These are phyloP conservation scores for Mortierella sp. DNA, from an alignment of 371 early-diverging fungal genomes.

Conservation along the genomic window DNA sequence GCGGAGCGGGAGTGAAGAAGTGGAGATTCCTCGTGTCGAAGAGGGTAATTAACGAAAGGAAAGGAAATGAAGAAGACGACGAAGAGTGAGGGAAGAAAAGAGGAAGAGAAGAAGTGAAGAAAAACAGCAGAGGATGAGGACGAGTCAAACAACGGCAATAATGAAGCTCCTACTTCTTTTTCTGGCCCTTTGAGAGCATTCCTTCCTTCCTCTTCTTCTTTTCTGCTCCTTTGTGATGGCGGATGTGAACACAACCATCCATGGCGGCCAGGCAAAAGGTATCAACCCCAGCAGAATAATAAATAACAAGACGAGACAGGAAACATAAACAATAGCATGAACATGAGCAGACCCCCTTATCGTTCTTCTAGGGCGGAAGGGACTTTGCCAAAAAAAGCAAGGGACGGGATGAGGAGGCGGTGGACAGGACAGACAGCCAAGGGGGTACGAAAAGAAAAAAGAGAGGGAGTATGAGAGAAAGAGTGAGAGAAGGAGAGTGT, in stretches of 20 bases:
- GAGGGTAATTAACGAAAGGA: background rate
- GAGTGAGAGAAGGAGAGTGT: background rate
- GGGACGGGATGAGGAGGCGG: background rate
- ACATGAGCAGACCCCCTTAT: background rate
- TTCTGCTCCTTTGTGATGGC: background rate
- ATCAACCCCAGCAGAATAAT: background rate
- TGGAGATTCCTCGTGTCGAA: background rate
- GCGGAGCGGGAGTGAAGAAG: background rate
- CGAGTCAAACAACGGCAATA: background rate
- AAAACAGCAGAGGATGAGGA: background rate
- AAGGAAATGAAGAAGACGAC: too few relatives aligned
- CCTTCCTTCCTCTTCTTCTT: too few relatives aligned
- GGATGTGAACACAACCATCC: background rate
- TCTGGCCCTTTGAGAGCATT: background rate
- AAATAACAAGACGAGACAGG: background rate
- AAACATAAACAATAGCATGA: background rate
- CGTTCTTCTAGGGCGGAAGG: background rate
- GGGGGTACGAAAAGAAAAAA: background rate
- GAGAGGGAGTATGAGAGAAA: background rate
- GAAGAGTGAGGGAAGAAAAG: background rate
- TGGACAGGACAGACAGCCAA: background rate
- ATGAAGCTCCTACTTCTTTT: background rate
- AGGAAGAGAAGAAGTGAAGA: background rate
- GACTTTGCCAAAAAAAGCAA: background rate
- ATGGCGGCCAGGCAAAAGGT: background rate